Evolutionary conservation across 1,284 basidiomycete species (phyloP).

Genomic region (Leccinum fuscescens): DNA sequence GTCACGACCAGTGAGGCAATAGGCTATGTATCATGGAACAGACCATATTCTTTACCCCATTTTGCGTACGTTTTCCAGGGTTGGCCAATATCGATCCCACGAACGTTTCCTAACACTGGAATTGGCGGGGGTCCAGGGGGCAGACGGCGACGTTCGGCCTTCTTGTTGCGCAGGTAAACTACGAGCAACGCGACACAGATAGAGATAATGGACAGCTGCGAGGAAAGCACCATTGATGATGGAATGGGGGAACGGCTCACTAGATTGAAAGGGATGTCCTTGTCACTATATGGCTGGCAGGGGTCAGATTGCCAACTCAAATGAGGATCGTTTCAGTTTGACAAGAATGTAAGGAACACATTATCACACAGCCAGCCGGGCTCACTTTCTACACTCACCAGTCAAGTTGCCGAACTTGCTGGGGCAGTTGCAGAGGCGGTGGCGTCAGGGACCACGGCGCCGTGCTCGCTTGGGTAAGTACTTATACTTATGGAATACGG

Average conservation of each 20-base stretch:
- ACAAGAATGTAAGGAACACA: background rate
- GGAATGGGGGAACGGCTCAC: too few relatives aligned
- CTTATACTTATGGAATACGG: too few relatives aligned
- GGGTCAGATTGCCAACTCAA: background rate
- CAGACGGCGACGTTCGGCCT: constrained; percentile 7
- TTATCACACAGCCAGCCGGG: background rate
- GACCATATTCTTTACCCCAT: constrained; percentile 25
- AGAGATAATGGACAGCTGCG: background rate
- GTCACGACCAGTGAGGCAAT: background rate
- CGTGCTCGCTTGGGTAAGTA: too few relatives aligned
- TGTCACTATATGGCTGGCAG: background rate
- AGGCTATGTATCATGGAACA: too few relatives aligned
- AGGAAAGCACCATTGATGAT: background rate
- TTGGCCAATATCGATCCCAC: constrained; percentile 13
- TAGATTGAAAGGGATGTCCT: too few relatives aligned
- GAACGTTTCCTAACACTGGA: constrained; percentile 26
- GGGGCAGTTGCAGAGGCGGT: background rate
- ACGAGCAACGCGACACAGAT: constrained; percentile 13
- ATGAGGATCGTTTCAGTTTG: background rate
- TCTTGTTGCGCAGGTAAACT: constrained; percentile 11
- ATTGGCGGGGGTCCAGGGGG: constrained; percentile 23
- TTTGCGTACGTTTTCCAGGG: constrained; percentile 24
- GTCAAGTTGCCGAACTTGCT: background rate
- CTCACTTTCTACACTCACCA: background rate
- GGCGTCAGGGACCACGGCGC: background rate